A percentile compares a stretch with the other conserved stretches of the same genome.
Conservation (phyloP, 2,329 filamentous ascomycete species). For the Cercospora citrullina region DNA sequence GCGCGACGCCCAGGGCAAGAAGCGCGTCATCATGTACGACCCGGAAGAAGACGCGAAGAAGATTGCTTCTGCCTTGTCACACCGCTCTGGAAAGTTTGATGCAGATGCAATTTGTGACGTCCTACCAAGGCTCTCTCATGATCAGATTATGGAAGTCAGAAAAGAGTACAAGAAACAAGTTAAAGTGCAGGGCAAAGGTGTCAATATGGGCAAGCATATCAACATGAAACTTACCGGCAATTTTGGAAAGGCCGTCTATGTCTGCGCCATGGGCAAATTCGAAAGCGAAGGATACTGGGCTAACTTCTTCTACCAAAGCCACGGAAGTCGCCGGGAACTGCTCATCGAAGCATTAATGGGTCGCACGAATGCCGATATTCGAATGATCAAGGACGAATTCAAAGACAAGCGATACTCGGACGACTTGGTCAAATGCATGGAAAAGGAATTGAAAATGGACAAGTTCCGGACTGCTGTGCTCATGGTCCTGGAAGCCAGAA, state of each 20-base stretch:
- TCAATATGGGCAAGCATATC: constrained; percentile 84
- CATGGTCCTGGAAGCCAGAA: constrained; percentile 74
- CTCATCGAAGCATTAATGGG: constrained; percentile 94
- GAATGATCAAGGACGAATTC: constrained; percentile 82
- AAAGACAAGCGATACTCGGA: constrained; percentile 89
- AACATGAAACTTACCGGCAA: constrained; percentile 74
- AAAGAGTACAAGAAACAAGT: constrained; percentile 86
- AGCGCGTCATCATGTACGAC: constrained; percentile 76
- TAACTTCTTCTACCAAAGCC: constrained; percentile 94
- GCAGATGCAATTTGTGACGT: constrained; percentile 75
- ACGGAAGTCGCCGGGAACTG: constrained; percentile 79
- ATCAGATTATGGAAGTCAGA: constrained; percentile 85
- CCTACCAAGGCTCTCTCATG: constrained; percentile 77
- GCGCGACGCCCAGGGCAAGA: constrained; percentile 49
- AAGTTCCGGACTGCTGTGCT: constrained; percentile 92
- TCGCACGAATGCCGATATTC: constrained; percentile 81
- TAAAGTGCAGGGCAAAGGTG: constrained; percentile 76
- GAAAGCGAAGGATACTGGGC: constrained; percentile 97
- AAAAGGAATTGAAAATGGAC: constrained; percentile 87
- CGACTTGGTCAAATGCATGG: constrained; percentile 80
- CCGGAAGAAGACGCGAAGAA: constrained; percentile 74
- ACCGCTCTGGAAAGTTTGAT: constrained; percentile 57
- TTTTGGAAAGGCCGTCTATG: constrained; percentile 89
- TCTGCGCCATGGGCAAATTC: constrained; percentile 84
- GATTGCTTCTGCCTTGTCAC: constrained; percentile 73